A percentile compares a stretch with the other conserved stretches of the same genome.
phyloP scores from a whole-genome alignment of 768 basidiomycete species.

The Kwoniella sp. region DNA sequence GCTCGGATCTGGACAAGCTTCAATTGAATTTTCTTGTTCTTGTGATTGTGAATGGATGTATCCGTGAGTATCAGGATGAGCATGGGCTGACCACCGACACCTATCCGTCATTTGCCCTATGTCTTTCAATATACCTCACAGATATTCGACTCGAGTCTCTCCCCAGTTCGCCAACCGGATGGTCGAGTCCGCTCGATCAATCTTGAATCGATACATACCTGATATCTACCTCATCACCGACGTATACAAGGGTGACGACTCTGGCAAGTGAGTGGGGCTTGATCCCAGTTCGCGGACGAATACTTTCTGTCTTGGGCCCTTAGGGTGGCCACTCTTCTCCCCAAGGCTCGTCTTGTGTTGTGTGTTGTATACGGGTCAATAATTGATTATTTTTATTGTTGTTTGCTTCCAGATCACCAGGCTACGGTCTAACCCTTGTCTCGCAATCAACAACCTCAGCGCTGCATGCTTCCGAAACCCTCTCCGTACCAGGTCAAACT shows the following conservation, averaged over 20 bases:
- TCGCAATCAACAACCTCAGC: constrained; percentile 90
- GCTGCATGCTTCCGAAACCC: constrained; percentile 81
- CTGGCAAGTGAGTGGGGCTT: constrained; percentile 76
- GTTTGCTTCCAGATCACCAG: constrained; percentile 72
- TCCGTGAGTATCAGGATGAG: neutral
- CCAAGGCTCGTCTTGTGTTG: too few relatives aligned
- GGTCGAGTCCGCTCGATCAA: constrained; percentile 89
- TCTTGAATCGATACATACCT: constrained; percentile 93
- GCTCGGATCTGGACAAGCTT: neutral
- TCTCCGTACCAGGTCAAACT: constrained; percentile 66
- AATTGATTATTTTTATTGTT: neutral
- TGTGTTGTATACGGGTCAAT: too few relatives aligned
- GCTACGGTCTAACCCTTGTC: constrained; percentile 85
- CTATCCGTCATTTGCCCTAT: too few relatives aligned
- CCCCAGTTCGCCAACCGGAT: constrained; percentile 97
- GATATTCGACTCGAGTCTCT: constrained; percentile 92
- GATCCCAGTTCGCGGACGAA: too few relatives aligned
- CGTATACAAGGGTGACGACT: constrained; percentile 95
- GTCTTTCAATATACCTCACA: too few relatives aligned
- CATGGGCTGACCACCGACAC: too few relatives aligned
- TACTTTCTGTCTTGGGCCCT: too few relatives aligned
- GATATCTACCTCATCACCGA: constrained; percentile 98
- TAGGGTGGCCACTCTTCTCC: too few relatives aligned
- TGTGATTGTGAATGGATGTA: too few relatives aligned
- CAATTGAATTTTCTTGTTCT: too few relatives aligned